Evolutionary conservation across 768 basidiomycete genomes (phyloP).

Genomic region (Leccinum barrowsii): DNA sequence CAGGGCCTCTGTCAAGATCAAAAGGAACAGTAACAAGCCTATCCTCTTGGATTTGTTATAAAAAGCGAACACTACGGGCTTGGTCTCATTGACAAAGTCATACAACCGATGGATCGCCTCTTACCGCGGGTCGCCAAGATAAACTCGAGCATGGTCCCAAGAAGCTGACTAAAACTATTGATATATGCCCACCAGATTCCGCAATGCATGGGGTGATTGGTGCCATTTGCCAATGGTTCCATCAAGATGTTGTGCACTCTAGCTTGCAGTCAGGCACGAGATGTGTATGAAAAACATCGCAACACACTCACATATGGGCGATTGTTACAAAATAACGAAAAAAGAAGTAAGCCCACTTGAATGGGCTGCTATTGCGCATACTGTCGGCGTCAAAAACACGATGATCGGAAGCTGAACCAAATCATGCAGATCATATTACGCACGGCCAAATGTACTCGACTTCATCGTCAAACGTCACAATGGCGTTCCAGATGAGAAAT

Average conservation of each 20-base stretch:
- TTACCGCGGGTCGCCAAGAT: conserved; percentile 18
- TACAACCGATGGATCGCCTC: not conserved
- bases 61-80: conserved; percentile 14
- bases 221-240: conserved; percentile 5
- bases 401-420: not conserved
- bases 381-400: conserved; percentile 5
- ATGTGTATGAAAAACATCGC: not conserved
- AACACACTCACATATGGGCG: conserved; percentile 16
- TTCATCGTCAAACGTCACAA: conserved; percentile 18
- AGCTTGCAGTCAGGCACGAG: not conserved
- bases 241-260: conserved; percentile 17
- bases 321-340: conserved; percentile 18
- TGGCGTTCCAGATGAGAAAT: conserved; percentile 11
- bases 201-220: conserved; percentile 9
- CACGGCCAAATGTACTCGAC: conserved; percentile 18
- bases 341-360: conserved; percentile 31
- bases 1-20: conserved; percentile 1
- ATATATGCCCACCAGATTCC: conserved; percentile 11
- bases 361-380: conserved; percentile 17
- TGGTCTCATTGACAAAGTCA: not conserved
- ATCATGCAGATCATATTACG: not conserved
- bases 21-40: conserved; percentile 1
- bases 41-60: conserved; percentile 17
- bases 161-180: conserved; percentile 1
- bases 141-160: conserved; percentile 12